These are phyloP conservation scores for Candida awuae DNA, from an alignment of 805 yeast genomes.

Conservation along the genomic window DNA sequence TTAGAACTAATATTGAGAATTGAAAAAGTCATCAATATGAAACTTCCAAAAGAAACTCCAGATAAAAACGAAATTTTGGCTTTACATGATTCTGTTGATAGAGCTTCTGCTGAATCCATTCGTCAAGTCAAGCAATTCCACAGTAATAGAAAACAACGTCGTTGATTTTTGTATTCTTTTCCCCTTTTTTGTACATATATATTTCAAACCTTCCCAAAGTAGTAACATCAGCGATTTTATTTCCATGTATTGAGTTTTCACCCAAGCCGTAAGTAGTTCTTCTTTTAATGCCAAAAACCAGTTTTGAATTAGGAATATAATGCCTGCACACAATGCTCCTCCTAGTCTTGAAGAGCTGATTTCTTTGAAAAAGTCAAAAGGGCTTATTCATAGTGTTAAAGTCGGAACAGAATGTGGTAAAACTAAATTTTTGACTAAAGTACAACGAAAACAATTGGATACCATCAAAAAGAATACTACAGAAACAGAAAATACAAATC, in stretches of 20 bases:
- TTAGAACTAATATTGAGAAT: conserved; percentile 81
- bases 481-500: too few relatives aligned
- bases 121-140: conserved; percentile 66
- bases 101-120: conserved; percentile 86
- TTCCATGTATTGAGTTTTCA: background rate
- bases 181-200: too few relatives aligned
- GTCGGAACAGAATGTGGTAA: conserved; percentile 5
- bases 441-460: conserved; percentile 33
- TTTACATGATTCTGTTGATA: conserved; percentile 79
- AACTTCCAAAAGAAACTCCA: conserved; percentile 74
- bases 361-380: conserved; percentile 14
- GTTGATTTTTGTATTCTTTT: too few relatives aligned
- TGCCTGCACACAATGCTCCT: conserved; percentile 21
- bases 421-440: conserved; percentile 36
- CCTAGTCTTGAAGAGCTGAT: conserved; percentile 32
- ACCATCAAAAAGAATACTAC: conserved; percentile 12
- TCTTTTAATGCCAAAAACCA: background rate
- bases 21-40: conserved; percentile 77
- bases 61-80: conserved; percentile 70
- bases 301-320: background rate
- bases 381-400: conserved; percentile 24
- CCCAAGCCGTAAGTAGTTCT: too few relatives aligned
- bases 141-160: conserved; percentile 15
- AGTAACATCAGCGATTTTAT: too few relatives aligned
- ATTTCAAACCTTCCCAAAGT: too few relatives aligned